phyloP scores from a whole-genome alignment of 2,329 filamentous ascomycete genomes.

The Samsoniella hepiali region DNA sequence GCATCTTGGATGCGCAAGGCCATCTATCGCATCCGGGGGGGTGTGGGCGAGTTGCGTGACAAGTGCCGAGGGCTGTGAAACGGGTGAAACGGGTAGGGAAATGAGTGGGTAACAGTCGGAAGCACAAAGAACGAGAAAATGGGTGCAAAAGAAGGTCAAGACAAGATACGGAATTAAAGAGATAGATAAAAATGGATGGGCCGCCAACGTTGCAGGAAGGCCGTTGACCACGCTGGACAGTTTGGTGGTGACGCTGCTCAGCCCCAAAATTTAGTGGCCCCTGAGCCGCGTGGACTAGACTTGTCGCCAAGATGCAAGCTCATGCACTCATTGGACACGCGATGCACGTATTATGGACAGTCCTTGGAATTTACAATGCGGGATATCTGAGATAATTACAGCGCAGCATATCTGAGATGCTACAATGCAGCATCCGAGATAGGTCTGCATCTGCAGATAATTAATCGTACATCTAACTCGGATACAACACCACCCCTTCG shows the following conservation, averaged over 20 bases:
- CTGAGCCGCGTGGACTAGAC: slow-evolving; percentile 6
- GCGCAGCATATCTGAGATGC: slow-evolving; percentile 3
- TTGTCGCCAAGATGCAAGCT: slow-evolving; percentile 2
- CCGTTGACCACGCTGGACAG: neutral
- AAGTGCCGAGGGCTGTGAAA: slow-evolving; percentile 4
- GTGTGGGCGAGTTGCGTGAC: neutral
- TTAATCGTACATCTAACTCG: slow-evolving; percentile 33
- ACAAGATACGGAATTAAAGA: slow-evolving; percentile 1
- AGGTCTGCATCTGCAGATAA: neutral
- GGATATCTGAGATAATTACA: slow-evolving; percentile 8
- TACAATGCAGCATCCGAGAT: slow-evolving; percentile 7
- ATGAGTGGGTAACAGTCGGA: neutral
- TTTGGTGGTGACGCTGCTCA: slow-evolving; percentile 11
- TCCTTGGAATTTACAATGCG: slow-evolving; percentile 8
- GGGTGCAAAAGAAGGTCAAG: neutral
- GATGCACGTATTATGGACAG: neutral
- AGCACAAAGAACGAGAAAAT: neutral
- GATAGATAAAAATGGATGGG: slow-evolving; percentile 6
- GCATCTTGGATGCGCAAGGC: slow-evolving; percentile 26
- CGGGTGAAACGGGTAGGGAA: neutral
- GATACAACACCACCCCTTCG: slow-evolving; percentile 79
- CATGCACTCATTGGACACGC: neutral
- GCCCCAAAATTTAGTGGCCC: slow-evolving; percentile 15
- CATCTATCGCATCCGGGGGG: neutral
- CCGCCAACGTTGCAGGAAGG: slow-evolving; percentile 3